A percentile compares a stretch with the other conserved stretches of the same genome.
Conservation (phyloP, 2,329 filamentous ascomycete species). For the Colletotrichum tabaci region DNA sequence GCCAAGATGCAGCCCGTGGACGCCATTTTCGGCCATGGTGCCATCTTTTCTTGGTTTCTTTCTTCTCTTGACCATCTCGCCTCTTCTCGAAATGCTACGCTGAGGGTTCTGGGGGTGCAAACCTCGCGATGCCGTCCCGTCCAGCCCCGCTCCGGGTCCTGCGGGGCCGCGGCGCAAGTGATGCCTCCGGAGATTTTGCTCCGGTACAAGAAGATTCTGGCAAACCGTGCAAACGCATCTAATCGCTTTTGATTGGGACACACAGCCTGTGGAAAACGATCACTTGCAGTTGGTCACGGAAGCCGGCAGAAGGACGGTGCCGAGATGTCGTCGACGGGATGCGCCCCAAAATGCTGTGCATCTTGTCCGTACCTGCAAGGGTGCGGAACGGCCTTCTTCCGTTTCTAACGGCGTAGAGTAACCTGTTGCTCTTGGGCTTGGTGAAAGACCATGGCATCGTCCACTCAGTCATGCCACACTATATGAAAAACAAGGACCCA, state of each 20-base stretch:
- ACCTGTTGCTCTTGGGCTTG: too few relatives aligned
- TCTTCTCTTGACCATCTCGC: neutral
- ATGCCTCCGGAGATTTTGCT: conserved; percentile 22
- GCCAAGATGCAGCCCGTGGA: neutral
- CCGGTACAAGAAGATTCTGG: conserved; percentile 30
- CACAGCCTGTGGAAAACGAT: too few relatives aligned
- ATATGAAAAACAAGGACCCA: too few relatives aligned
- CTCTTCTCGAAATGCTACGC: neutral
- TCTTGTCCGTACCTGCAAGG: neutral
- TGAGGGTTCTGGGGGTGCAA: conserved; percentile 21
- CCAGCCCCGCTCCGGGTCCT: conserved; percentile 3
- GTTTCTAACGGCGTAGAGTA: neutral
- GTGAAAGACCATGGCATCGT: too few relatives aligned
- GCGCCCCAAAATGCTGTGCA: neutral
- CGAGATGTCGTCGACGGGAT: neutral
- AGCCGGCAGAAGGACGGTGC: neutral
- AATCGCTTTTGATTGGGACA: too few relatives aligned
- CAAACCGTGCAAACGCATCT: neutral
- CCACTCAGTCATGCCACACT: too few relatives aligned
- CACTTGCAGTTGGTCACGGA: neutral
- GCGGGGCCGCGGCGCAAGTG: conserved; percentile 11
- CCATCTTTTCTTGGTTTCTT: neutral
- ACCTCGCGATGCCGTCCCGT: conserved; percentile 26
- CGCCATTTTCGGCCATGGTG: neutral
- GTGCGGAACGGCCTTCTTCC: neutral